Evolutionary conservation across 805 yeast genomes (phyloP).

Genomic region (Yarrowia sp.): DNA sequence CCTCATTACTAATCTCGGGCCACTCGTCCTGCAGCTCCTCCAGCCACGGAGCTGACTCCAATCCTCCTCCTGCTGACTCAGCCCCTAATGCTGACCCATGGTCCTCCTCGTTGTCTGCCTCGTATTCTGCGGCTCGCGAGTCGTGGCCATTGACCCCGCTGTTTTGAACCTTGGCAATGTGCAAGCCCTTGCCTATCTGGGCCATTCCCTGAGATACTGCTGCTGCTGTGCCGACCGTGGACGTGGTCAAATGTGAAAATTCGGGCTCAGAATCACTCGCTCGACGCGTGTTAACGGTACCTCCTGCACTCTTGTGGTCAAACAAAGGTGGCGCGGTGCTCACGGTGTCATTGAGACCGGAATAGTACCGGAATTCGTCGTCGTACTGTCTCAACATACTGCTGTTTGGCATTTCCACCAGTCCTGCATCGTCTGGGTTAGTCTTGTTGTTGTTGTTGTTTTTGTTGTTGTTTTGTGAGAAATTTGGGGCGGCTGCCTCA

Average conservation of each 20-base stretch:
- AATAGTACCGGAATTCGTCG: slow-evolving; percentile 11
- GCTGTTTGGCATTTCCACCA: slow-evolving; percentile 19
- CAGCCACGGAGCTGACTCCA: background rate
- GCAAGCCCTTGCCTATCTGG: background rate
- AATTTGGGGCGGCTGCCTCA: background rate
- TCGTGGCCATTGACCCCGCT: background rate
- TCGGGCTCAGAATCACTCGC: slow-evolving; percentile 10
- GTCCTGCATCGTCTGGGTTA: slow-evolving; percentile 9
- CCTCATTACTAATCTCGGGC: background rate
- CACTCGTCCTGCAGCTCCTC: slow-evolving; percentile 18
- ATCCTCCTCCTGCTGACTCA: background rate
- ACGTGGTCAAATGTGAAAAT: background rate
- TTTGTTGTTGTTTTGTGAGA: too few relatives aligned
- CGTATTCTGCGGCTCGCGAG: background rate
- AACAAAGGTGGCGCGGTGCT: slow-evolving; percentile 17
- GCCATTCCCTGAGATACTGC: background rate
- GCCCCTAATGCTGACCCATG: too few relatives aligned
- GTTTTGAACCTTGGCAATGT: background rate
- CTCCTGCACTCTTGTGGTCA: background rate
- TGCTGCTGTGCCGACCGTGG: background rate
- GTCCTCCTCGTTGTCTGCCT: slow-evolving; percentile 2
- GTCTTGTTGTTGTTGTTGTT: background rate
- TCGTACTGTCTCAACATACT: slow-evolving; percentile 1
- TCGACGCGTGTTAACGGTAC: background rate
- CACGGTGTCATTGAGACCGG: background rate